phyloP scores from a whole-genome alignment of 352 stramenopile species.

The Phytophthora meadii region DNA sequence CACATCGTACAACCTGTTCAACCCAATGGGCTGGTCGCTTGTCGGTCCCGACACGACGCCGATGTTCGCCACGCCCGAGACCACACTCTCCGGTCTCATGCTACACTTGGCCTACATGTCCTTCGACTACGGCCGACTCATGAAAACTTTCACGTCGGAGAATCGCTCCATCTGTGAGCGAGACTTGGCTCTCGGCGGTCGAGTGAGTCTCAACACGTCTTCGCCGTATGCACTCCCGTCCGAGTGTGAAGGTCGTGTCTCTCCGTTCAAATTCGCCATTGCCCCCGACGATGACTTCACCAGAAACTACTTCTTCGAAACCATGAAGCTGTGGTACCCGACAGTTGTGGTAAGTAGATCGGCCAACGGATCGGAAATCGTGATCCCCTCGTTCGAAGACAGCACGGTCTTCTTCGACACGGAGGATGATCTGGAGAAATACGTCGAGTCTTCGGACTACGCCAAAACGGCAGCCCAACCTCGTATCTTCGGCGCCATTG shows the following conservation, averaged over 20 bases:
- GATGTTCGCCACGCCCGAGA: conserved; percentile 59
- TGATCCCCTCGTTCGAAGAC: conserved; percentile 47
- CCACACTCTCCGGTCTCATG: conserved; percentile 64
- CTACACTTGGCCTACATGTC: conserved; percentile 52
- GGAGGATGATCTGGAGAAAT: conserved; percentile 41
- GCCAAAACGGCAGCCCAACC: conserved; percentile 33
- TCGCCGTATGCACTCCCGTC: conserved; percentile 32
- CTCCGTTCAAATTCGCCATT: conserved; percentile 57
- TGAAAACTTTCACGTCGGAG: conserved; percentile 43
- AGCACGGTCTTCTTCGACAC: conserved; percentile 48
- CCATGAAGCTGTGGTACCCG: conserved; percentile 52
- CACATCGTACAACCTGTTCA: conserved; percentile 56
- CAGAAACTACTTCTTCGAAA: conserved; percentile 48
- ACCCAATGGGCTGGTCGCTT: conserved; percentile 36
- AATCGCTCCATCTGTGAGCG: conserved; percentile 34
- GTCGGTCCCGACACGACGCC: conserved; percentile 39
- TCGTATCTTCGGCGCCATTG: conserved; percentile 55
- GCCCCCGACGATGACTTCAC: conserved; percentile 52
- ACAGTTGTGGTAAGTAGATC: conserved; percentile 30
- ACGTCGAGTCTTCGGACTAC: conserved; percentile 44
- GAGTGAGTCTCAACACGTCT: conserved; percentile 37
- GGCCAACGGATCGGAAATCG: conserved; percentile 18
- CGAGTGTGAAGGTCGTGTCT: conserved; percentile 50
- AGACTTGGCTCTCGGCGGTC: conserved; percentile 20
- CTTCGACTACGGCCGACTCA: conserved; percentile 32